Conservation (phyloP, 768 basidiomycete species). For the Serendipita sp. region DNA sequence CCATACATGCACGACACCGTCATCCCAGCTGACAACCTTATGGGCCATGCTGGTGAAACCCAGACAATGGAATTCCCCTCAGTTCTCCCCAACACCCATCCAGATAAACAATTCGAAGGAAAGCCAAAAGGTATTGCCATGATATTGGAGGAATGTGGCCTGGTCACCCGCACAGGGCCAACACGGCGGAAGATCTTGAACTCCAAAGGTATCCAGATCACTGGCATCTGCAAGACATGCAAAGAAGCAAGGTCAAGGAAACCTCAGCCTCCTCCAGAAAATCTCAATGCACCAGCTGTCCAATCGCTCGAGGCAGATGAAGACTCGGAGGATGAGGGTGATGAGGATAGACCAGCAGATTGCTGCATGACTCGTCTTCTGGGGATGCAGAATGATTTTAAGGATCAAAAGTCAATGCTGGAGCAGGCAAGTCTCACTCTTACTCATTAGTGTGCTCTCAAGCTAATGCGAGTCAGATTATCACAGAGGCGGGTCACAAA, state of each 20-base stretch:
- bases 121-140: conserved; percentile 22
- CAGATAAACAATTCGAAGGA: conserved; percentile 14
- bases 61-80: conserved; percentile 8
- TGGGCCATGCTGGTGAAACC: conserved; percentile 2
- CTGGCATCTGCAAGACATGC: neutral
- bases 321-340: conserved; percentile 7
- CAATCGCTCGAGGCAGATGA: neutral
- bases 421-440: too few relatives aligned
- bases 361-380: conserved; percentile 26
- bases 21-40: conserved; percentile 11
- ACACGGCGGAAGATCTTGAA: neutral
- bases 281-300: neutral
- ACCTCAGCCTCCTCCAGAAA: neutral
- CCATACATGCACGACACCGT: conserved; percentile 15
- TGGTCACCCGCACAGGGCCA: neutral
- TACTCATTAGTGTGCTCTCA: too few relatives aligned
- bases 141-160: conserved; percentile 23
- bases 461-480: conserved; percentile 11
- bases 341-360: neutral
- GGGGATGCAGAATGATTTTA: conserved; percentile 24
- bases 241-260: neutral
- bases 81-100: conserved; percentile 8
- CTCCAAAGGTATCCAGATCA: neutral
- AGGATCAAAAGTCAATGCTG: too few relatives aligned
- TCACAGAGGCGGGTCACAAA: conserved; percentile 2